Conservation (phyloP, 2,329 filamentous ascomycete genomes). For the Rhynchosporium agropyri region DNA sequence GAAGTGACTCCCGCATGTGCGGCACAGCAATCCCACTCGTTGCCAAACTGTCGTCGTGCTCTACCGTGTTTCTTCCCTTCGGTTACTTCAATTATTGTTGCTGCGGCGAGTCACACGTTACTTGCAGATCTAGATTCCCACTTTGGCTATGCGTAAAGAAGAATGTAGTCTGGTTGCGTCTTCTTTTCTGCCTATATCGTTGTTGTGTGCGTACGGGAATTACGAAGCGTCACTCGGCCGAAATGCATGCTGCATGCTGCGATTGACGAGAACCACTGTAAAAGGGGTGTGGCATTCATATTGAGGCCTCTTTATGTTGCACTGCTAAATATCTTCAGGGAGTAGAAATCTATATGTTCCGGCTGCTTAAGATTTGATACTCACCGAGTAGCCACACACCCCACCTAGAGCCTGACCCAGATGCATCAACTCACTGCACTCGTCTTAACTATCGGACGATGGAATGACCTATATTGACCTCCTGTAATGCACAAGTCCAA, state of each 20-base stretch:
- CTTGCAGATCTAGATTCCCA: conserved; percentile 8
- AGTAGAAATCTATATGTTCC: background rate
- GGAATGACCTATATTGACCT: too few relatives aligned
- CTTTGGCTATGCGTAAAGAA: background rate
- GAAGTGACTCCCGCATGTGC: conserved; percentile 4
- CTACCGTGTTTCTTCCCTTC: background rate
- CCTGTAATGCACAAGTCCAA: too few relatives aligned
- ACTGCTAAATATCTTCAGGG: background rate
- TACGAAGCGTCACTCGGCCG: conserved; percentile 6
- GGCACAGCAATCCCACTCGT: conserved; percentile 1
- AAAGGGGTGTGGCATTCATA: background rate
- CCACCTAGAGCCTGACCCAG: background rate
- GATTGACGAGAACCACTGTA: background rate
- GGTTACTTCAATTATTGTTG: conserved; percentile 5
- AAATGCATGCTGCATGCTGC: conserved; percentile 1
- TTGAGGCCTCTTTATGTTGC: background rate
- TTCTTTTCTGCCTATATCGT: conserved; percentile 1
- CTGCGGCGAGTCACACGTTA: conserved; percentile 14
- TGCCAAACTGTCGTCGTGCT: background rate
- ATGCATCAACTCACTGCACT: too few relatives aligned
- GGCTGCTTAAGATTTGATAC: background rate
- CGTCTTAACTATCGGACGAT: too few relatives aligned
- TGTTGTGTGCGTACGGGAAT: background rate
- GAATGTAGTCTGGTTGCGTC: background rate
- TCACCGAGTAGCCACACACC: background rate